Evolutionary conservation across 1,139 yeast genomes (phyloP), one percentile per base, ranked within the genome.

Genomic region (Kodamaea suecica): DNA sequence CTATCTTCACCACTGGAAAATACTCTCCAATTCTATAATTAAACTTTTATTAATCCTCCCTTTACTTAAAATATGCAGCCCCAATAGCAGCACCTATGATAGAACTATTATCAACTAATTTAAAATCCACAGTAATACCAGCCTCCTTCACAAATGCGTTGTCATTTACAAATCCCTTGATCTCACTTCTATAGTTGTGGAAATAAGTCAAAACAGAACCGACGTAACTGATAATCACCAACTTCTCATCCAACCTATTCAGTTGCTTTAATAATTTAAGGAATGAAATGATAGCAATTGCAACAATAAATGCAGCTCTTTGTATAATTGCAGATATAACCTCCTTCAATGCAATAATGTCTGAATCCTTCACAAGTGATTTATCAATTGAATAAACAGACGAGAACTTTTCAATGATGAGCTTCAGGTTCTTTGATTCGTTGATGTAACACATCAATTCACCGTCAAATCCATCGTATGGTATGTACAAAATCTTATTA

Each of bases 11-110:
- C n/a, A n/a, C n/a, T n/a, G n/a, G n/a, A n/a, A n/a, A n/a, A n/a
- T n/a, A n/a, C n/a, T n/a, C n/a, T n/a, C n/a, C n/a, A n/a, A n/a
- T n/a, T n/a, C n/a, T n/a, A n/a, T n/a, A n/a, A n/a, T n/a, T n/a
- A n/a, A n/a, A n/a, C n/a, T n/a, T 15, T 21, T 21, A 16, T 30
- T 19, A 19, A 19, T 6, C 21, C 21, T 19, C 21, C 6, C 21
- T n/a, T n/a, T 32, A 32, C 27, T 43, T 41, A 44, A 52, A 53
- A 42, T 56, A 66, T 12, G 75, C 75, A 29, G 75, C 75, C 9
- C 73, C 74, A 34, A 70, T 69, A 17, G 76, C 75, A 31, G 75
- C 71, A 4, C 76, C 76, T 23, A 68, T 63, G 24, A 70, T 57
- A 12, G 74, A 67, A 47, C 74, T 68, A 42, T 70, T 54, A 23